Evolutionary conservation across 73 alveolate species (phyloP), one percentile per base, ranked within the genome.

Genomic region (Tetrahymena malaccensis): DNA sequence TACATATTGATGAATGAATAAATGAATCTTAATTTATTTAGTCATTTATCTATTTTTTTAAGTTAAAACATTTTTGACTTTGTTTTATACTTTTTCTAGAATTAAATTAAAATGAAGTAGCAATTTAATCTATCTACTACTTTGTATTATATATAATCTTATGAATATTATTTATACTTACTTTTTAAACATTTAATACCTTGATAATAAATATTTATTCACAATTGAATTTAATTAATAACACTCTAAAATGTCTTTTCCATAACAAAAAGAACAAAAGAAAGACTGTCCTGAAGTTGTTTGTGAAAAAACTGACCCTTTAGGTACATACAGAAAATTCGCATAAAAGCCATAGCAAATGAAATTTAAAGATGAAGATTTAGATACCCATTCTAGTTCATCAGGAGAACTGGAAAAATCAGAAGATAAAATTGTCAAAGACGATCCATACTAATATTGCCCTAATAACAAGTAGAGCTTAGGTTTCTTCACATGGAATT

Each of bases 401-500:
- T 70, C 89, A 70, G 89, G 43, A 70, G 89, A 70, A 22, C 3
- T 22, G 5, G 17, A 70, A 70, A 31, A n/a, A 70, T 31, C 34
- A 70, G 89, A 70, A 17, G 37, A 70, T 27, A 70, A 70, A 31
- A 40, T 12, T 50, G 22, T 6, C 6, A 1, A n/a, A 70, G 89
- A 70, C 10, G 37, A 70, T 31, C 89, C 89, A 5, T 70, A 70
- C 17, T 25, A 70, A 31, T 70, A 27, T 40, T 95, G 97, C 93
- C 97, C 95, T 16, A 27, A 85, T 12, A 57, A 55, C 55, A 85
- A 93, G 33, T 55, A 27, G 33, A 93, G 56, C 43, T 85, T 70
- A 40, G 97, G 97, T 27, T 70, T 35, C 27, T 95, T 85, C 44
- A 95, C 97, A 19, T 95, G 97, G 97, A 89, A 89, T 38, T 37